A percentile compares a stretch with the other conserved stretches of the same genome.
Evolutionary conservation across 176 grass and related monocot genomes (phyloP).

Genomic region (Themeda triandra): DNA sequence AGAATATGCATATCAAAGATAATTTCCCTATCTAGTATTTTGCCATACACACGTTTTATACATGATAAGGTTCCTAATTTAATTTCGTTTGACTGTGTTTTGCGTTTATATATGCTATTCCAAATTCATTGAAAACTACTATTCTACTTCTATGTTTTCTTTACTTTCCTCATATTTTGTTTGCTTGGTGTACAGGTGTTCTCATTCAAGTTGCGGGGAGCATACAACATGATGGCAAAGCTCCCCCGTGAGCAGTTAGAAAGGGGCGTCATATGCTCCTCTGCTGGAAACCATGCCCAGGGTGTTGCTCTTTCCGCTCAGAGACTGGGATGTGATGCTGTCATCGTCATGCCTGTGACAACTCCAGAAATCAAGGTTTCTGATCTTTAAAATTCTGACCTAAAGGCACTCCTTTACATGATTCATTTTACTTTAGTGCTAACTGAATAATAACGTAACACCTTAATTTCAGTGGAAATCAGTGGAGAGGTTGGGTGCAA

Average conservation of each 20-base stretch:
- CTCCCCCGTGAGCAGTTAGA: constrained; percentile 67
- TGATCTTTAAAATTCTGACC: neutral
- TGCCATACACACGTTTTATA: neutral
- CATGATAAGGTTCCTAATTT: neutral
- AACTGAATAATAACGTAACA: neutral
- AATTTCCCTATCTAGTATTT: neutral
- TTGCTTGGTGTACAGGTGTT: constrained; percentile 64
- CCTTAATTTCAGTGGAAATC: constrained; percentile 74
- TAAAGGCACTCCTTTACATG: neutral
- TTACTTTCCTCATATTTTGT: neutral
- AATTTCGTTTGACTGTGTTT: neutral
- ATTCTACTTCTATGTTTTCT: neutral
- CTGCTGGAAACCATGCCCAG: constrained; percentile 99
- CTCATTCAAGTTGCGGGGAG: constrained; percentile 97
- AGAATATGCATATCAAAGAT: neutral
- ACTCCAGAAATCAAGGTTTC: constrained; percentile 98
- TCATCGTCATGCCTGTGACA: constrained; percentile 98
- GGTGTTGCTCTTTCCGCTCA: constrained; percentile 90
- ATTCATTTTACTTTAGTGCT: neutral
- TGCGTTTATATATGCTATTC: neutral
- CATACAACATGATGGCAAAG: constrained; percentile 99
- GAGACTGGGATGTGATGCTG: constrained; percentile 80
- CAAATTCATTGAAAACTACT: neutral
- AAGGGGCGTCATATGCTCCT: constrained; percentile 96
- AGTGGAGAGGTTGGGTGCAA: constrained; percentile 87